These are phyloP conservation scores for Atkinsonella texensis DNA, from an alignment of 2,329 filamentous ascomycete genomes.

Conservation along the genomic window DNA sequence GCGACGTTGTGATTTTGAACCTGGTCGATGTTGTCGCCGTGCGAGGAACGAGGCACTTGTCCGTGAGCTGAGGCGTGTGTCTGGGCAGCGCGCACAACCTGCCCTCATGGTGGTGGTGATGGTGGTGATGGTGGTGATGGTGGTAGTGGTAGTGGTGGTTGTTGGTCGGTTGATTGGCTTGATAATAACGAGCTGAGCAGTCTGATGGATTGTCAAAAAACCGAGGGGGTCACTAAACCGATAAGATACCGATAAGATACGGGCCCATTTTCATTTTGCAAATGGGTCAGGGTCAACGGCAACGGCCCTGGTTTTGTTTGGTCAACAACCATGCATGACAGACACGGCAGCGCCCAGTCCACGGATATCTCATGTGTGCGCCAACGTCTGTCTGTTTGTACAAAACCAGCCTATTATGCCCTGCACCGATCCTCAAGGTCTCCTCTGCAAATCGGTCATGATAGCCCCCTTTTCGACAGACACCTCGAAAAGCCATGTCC, in stretches of 20 bases:
- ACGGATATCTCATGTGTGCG: background rate
- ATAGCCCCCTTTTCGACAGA: background rate
- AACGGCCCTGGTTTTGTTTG: too few species aligned
- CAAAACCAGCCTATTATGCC: background rate
- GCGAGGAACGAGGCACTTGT: background rate
- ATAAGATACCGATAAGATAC: too few species aligned
- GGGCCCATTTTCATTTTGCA: too few species aligned
- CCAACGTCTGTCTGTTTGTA: background rate
- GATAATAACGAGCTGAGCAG: too few species aligned
- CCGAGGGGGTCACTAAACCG: too few species aligned
- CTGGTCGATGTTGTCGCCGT: background rate
- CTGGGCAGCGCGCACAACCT: conserved; percentile 17
- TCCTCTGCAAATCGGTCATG: too few species aligned
- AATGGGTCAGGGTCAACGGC: too few species aligned
- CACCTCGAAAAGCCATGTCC: conserved; percentile 16
- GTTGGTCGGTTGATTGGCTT: background rate
- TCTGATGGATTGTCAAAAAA: too few species aligned
- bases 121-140: background rate
- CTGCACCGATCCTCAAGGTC: background rate
- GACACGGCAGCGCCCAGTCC: too few species aligned
- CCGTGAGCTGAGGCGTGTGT: background rate
- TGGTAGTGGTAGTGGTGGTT: background rate
- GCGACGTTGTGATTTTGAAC: conserved; percentile 12
- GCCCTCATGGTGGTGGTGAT: conserved; percentile 14
- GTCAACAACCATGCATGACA: too few species aligned